Conservation (phyloP, 257 asterid species). For the Nicotiana obtusifolia region DNA sequence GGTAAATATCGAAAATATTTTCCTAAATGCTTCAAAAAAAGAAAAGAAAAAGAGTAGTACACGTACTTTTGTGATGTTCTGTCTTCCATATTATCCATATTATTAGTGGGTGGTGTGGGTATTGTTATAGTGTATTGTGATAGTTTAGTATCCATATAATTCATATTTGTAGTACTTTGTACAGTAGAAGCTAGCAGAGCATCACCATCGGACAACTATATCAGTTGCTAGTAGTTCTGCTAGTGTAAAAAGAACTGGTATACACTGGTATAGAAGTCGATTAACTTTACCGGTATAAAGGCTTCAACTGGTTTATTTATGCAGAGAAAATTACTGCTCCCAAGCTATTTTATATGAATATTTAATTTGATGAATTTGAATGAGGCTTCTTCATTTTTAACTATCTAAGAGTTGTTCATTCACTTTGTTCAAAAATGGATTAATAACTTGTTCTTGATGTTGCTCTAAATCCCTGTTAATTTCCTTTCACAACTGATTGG, state of each 20-base stretch:
- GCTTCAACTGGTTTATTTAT: too few species aligned
- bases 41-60: too few species aligned
- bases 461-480: slow-evolving; percentile 22
- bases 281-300: too few species aligned
- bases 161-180: background rate
- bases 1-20: too few species aligned
- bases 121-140: background rate
- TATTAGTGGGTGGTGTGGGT: background rate
- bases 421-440: background rate
- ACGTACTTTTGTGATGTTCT: background rate
- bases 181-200: background rate
- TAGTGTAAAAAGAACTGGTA: background rate
- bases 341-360: too few species aligned
- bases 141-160: background rate
- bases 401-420: background rate
- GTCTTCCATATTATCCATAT: background rate
- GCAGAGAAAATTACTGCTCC: too few species aligned
- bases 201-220: background rate
- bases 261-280: too few species aligned
- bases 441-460: too few species aligned
- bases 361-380: background rate
- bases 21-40: too few species aligned
- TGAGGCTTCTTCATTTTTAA: background rate
- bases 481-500: slow-evolving; percentile 79
- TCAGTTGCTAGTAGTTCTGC: background rate